Conservation (phyloP, 148 eudicot species). For the Cornus controversa region DNA sequence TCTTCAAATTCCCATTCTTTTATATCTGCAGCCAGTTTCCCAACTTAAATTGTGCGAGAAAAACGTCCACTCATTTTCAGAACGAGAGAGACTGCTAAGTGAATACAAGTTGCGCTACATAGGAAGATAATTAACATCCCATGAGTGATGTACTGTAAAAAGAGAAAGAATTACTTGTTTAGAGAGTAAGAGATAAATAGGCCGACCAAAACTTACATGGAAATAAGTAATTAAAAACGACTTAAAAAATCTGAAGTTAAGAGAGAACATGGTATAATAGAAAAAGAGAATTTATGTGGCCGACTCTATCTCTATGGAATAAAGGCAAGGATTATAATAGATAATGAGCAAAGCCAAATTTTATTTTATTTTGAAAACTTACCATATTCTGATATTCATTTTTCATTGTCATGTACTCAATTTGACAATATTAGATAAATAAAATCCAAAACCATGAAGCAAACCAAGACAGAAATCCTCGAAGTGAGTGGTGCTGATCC, state of each 20-base stretch:
- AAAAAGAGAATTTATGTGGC: too few relatives aligned
- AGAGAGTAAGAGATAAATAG: too few relatives aligned
- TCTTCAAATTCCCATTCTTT: conserved; percentile 92
- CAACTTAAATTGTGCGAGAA: conserved; percentile 93
- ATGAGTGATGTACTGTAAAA: too few relatives aligned
- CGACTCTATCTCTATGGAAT: too few relatives aligned
- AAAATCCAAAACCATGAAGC: conserved; percentile 67
- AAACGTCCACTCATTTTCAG: conserved; percentile 82
- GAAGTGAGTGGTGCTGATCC: conserved; percentile 89
- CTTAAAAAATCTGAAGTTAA: too few relatives aligned
- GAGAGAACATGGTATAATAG: too few relatives aligned
- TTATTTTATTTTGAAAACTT: background rate
- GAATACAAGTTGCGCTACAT: conserved; percentile 33
- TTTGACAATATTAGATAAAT: conserved; percentile 35
- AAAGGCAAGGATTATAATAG: too few relatives aligned
- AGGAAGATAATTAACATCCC: conserved; percentile 15
- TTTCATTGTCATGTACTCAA: conserved; percentile 25
- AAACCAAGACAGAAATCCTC: conserved; percentile 96
- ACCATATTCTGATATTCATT: conserved; percentile 17
- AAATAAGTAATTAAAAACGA: too few relatives aligned
- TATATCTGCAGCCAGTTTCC: conserved; percentile 86
- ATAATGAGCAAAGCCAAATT: background rate
- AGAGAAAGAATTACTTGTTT: too few relatives aligned
- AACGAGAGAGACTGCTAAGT: conserved; percentile 5
- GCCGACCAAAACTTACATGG: too few relatives aligned